Evolutionary conservation across 208 protist species (phyloP).

Genomic region (Crithidia fasciculata): DNA sequence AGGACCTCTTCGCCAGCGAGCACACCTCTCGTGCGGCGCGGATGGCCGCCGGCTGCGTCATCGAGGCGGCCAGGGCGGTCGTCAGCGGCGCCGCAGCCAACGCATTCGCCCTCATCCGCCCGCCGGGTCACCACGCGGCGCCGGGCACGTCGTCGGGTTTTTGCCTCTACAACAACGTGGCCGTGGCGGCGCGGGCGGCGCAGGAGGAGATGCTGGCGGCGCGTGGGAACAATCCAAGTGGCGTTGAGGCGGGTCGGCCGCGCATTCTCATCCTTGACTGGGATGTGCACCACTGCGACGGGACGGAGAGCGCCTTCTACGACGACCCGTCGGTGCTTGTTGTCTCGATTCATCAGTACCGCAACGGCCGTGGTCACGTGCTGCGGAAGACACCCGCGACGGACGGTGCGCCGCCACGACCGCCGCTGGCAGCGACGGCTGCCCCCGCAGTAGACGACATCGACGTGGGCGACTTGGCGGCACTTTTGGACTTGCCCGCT

Average conservation of each 20-base stretch:
- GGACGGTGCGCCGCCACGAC: not conserved
- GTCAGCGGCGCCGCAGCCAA: slow-evolving; percentile 65
- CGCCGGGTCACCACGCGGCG: slow-evolving; percentile 88
- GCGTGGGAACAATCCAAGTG: not conserved
- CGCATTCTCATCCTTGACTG: slow-evolving; percentile 94
- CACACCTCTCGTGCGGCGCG: slow-evolving; percentile 71
- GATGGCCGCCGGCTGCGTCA: slow-evolving; percentile 70
- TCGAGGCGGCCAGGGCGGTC: slow-evolving; percentile 71
- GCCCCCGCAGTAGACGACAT: slow-evolving; percentile 17
- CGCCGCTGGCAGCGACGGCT: not conserved
- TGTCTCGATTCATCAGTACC: slow-evolving; percentile 94
- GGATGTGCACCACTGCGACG: slow-evolving; percentile 96
- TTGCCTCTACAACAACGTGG: slow-evolving; percentile 94
- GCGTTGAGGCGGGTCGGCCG: slow-evolving; percentile 11
- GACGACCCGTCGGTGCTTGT: slow-evolving; percentile 92
- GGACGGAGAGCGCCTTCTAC: slow-evolving; percentile 94
- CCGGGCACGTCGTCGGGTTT: slow-evolving; percentile 73
- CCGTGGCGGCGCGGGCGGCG: slow-evolving; percentile 82
- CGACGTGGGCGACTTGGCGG: slow-evolving; percentile 27
- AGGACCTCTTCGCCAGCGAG: slow-evolving; percentile 80
- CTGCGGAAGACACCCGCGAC: slow-evolving; percentile 48
- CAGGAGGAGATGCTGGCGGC: slow-evolving; percentile 54
- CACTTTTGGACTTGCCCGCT: slow-evolving; percentile 12
- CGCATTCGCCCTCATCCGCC: slow-evolving; percentile 87
- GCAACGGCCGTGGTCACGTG: slow-evolving; percentile 64